Evolutionary conservation across 2,329 filamentous ascomycete species (phyloP).

Genomic region (Botrytis porri): DNA sequence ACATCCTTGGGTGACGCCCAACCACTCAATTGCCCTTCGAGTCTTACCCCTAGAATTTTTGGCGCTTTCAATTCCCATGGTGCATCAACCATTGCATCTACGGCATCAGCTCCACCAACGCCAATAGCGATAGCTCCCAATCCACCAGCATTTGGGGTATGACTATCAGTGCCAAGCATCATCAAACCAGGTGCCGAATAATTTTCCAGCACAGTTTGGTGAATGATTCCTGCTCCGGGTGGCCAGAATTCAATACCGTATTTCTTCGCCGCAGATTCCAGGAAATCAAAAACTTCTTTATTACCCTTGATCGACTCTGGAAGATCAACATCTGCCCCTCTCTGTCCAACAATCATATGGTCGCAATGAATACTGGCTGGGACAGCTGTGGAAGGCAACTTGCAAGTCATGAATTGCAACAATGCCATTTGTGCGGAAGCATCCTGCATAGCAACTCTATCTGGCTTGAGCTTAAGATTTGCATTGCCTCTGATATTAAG

Average conservation of each 20-base stretch:
- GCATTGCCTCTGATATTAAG: slow-evolving; percentile 79
- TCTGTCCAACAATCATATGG: slow-evolving; percentile 95
- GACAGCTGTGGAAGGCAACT: slow-evolving; percentile 82
- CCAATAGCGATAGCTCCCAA: slow-evolving; percentile 92
- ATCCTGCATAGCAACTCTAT: slow-evolving; percentile 98
- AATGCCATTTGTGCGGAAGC: slow-evolving; percentile 98
- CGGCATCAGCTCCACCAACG: slow-evolving; percentile 94
- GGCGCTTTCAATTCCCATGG: slow-evolving; percentile 98
- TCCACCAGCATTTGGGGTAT: slow-evolving; percentile 96
- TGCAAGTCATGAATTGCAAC: slow-evolving; percentile 97
- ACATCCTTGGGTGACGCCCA: slow-evolving; percentile 97
- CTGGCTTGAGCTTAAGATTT: slow-evolving; percentile 94
- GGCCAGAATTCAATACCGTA: slow-evolving; percentile 97
- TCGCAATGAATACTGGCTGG: slow-evolving; percentile 98
- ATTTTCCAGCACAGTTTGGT: slow-evolving; percentile 97
- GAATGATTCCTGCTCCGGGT: slow-evolving; percentile 89
- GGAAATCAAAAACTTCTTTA: slow-evolving; percentile 95
- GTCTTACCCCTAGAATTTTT: slow-evolving; percentile 78
- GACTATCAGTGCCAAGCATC: slow-evolving; percentile 98
- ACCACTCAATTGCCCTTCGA: slow-evolving; percentile 78
- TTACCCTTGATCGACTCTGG: slow-evolving; percentile 84
- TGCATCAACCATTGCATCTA: slow-evolving; percentile 92
- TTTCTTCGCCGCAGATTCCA: slow-evolving; percentile 86
- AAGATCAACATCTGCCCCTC: slow-evolving; percentile 82
- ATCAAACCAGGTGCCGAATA: slow-evolving; percentile 95